Base-by-base conservation (phyloP, 2,329 filamentous ascomycete species). In the Amauroascus niger region DNA sequence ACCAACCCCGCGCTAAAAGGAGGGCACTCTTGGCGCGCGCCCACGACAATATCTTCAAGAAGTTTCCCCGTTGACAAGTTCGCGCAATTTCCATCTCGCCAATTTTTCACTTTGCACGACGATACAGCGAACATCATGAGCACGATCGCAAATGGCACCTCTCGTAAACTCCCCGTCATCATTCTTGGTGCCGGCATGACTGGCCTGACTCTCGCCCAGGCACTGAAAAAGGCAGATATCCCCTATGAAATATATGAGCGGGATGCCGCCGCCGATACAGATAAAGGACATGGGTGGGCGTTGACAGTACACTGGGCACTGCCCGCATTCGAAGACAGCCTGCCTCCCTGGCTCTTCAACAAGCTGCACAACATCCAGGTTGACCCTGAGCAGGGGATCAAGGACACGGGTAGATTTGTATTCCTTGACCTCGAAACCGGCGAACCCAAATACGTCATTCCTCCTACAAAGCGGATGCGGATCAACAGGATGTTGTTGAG, bases 271-370 rank as follows among this genome's bases (percentile, higher is more conserved):
- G 30, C n/a, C 20, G 26, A 35, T n/a, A 26, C 39, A 14, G n/a
- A 52, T 9, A 53, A 53, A 11, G 48, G 47, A 18, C 45, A 53
- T 14, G 53, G 53, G 32, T 55, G 81, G 82, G 82, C 80, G 2
- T 68, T 84, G 54, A 83, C 80, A 0, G 69, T 84, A 54, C 79
- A 83, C 62, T 84, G 80, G 80, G 79, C 46, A 13, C 26, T 57
- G 14, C 43, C 43, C 24, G 33, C 45, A 3, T 50, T 56, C 16
- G 35, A 49, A 8, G 30, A 20, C 3, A 33, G 40, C 18, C 39
- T 56, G 26, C 54, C 54, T 3, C 24, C 48, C n/a, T 14, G 49
- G n/a, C 30, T 56, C 13, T 13, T 53, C 40, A 44, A 56, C 33
- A 51, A 71, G 0, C 64, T 82, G 1, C 70, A 74, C 1, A 74